Evolutionary conservation across 1,284 basidiomycete genomes (phyloP).

Genomic region (Microbotryum scabiosae): DNA sequence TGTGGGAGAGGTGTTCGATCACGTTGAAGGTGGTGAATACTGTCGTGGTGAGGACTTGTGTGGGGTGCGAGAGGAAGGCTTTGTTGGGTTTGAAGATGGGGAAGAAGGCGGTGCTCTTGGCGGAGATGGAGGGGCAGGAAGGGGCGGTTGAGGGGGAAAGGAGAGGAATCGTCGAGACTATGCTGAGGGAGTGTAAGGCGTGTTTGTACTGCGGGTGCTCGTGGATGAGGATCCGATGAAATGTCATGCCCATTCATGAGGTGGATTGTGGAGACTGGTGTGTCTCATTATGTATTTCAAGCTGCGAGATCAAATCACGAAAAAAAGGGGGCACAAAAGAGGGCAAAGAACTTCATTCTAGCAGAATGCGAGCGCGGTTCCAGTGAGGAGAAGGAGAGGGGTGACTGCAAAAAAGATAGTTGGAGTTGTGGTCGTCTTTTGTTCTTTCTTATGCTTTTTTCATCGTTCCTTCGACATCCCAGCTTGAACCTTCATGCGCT

Average conservation of each 20-base stretch:
- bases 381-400: no score
- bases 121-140: background rate
- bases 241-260: background rate
- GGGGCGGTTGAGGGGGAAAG: background rate
- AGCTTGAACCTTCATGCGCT: constrained; percentile 13
- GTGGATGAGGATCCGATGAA: constrained; percentile 20
- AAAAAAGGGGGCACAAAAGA: no score
- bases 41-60: constrained; percentile 18
- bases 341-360: no score
- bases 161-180: background rate
- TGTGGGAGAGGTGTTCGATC: constrained; percentile 27
- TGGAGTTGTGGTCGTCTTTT: no score
- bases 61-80: constrained; percentile 18
- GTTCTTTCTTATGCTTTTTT: no score
- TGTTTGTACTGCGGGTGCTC: constrained; percentile 20
- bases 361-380: no score
- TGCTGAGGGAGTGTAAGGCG: constrained; percentile 11
- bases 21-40: constrained; percentile 13
- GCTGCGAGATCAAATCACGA: no score
- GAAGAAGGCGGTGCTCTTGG: background rate
- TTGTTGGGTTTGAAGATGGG: constrained; percentile 1
- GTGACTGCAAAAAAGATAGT: no score
- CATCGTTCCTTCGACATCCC: background rate
- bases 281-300: no score
- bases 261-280: no score